These are phyloP conservation scores for Elongisporangium prolatum DNA, from an alignment of 352 stramenopile species.

Conservation along the genomic window DNA sequence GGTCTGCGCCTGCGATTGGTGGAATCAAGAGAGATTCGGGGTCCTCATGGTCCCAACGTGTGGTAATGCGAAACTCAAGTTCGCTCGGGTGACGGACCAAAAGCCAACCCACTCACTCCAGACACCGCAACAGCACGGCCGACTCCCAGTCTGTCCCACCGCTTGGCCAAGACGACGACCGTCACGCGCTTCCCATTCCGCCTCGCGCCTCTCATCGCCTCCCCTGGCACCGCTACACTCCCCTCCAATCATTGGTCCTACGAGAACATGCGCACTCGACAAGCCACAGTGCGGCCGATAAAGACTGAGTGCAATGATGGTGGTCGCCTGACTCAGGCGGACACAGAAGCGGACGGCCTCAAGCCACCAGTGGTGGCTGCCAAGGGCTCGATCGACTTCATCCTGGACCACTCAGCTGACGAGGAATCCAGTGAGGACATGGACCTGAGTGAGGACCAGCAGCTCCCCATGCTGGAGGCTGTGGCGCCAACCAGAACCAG, in stretches of 20 bases:
- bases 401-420: conserved; percentile 11
- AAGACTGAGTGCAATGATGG: not conserved
- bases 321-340: not conserved
- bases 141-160: not conserved
- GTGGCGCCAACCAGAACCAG: conserved; percentile 7
- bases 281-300: not conserved
- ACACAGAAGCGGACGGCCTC: not conserved
- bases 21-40: not conserved
- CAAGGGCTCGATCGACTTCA: conserved; percentile 28
- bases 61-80: not conserved
- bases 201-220: not conserved
- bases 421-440: conserved; percentile 9
- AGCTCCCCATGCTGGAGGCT: conserved; percentile 7
- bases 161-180: not conserved
- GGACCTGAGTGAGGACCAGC: conserved; percentile 2
- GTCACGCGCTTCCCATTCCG: not conserved
- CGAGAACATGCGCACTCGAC: not conserved
- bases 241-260: not conserved
- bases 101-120: not conserved
- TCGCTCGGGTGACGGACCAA: not conserved
- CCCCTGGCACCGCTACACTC: not conserved
- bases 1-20: not conserved
- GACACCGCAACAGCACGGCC: not conserved
- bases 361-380: not conserved
- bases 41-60: not conserved